Base-by-base conservation (phyloP, 805 yeast species). In the Starmerella sp. region DNA sequence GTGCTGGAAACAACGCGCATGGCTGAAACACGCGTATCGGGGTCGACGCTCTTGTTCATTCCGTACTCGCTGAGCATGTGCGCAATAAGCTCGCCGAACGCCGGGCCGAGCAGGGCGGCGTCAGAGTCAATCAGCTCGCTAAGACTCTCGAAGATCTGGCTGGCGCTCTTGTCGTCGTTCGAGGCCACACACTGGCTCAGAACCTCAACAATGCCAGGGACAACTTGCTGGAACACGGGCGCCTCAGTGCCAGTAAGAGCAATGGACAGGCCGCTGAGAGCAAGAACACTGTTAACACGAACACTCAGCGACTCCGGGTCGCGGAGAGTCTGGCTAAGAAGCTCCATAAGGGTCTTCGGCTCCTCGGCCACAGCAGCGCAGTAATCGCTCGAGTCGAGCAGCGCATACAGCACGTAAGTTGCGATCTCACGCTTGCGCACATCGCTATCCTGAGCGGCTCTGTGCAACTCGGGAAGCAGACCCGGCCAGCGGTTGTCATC, bases 141-240 rank as follows among this genome's bases (percentile, higher is more conserved):
- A 73, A 93, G 82, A 49, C 87, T 84, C 67, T 84, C 88, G 75
- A 90, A 93, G 41, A 90, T 78, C 61, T 80, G 79, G 69, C 78
- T 81, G 51, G 90, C 84, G 59, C 79, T 75, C 59, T 80, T 88
- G 36, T 80, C 72, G 66, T 93, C 97, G 63, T 80, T 84, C 37
- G 78, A 76, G 52, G 76, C 72, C 53, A 91, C 78, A 41, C 84
- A 83, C 65, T 81, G 84, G 68, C 82, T 82, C 68, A 93, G 76
- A 36, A 89, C 95, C 51, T 79, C 78, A 54, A 93, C 84, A 81
- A 91, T 84, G 32, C 79, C 72, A 51, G 97, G 95, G 54, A 93
- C 77, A 54, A 86, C 71, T 46, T 76, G 71, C 63, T 79, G 76
- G 75, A 86, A 90, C 35, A 67, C 63, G 30, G 17, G 30, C 4